Evolutionary conservation across 306 rosid genomes (phyloP).

Genomic region (Urtica urens): DNA sequence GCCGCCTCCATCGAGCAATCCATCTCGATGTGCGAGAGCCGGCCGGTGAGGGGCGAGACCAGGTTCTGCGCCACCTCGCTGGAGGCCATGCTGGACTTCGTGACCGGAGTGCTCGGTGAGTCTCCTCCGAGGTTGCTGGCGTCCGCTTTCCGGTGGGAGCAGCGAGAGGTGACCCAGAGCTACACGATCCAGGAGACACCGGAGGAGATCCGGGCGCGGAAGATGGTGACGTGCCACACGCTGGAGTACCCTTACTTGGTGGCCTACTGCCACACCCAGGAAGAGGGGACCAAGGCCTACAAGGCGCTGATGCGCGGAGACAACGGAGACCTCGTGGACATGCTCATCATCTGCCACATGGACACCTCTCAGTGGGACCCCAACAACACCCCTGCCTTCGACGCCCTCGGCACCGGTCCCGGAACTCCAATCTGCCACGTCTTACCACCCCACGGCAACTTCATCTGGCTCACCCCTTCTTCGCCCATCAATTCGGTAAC

Average conservation of each 20-base stretch:
- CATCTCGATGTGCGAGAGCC: background rate
- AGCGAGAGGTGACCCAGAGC: constrained; percentile 47
- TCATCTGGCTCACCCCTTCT: too few relatives aligned
- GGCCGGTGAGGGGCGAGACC: background rate
- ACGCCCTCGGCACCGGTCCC: constrained; percentile 33
- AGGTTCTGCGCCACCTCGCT: constrained; percentile 53
- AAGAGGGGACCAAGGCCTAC: constrained; percentile 32
- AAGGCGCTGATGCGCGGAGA: constrained; percentile 40
- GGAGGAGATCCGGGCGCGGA: constrained; percentile 27
- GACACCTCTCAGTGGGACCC: constrained; percentile 66
- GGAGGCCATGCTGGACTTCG: constrained; percentile 60
- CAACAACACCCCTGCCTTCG: constrained; percentile 50
- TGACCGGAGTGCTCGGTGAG: constrained; percentile 26
- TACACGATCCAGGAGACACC: constrained; percentile 41
- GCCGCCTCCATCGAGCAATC: background rate
- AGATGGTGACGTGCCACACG: constrained; percentile 69
- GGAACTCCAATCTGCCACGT: constrained; percentile 74
- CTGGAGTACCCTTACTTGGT: constrained; percentile 67
- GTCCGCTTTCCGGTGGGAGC: constrained; percentile 31
- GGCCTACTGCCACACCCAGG: constrained; percentile 52
- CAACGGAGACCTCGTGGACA: constrained; percentile 50
- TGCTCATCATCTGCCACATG: constrained; percentile 59
- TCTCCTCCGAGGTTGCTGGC: constrained; percentile 13
- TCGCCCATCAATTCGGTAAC: too few relatives aligned
- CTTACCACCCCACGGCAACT: constrained; percentile 59